phyloP scores from a whole-genome alignment of 2,329 filamentous ascomycete species.

The Colletotrichum viniferum region DNA sequence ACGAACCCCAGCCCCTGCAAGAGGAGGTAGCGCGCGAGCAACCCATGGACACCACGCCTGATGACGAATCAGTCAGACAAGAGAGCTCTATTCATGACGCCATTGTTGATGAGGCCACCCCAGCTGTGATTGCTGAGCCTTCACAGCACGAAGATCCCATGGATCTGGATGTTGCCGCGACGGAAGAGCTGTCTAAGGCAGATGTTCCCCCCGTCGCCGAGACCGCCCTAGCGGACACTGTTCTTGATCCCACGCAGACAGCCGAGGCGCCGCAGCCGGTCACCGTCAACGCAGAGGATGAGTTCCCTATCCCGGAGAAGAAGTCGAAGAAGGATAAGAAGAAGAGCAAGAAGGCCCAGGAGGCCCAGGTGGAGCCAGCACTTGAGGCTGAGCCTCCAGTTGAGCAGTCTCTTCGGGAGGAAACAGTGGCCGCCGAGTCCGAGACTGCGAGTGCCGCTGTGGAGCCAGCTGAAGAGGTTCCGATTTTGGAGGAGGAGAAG shows the following conservation, averaged over 20 bases:
- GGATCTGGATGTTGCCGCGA: background rate
- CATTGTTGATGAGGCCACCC: background rate
- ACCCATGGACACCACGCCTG: background rate
- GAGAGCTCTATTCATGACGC: background rate
- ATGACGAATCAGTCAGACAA: background rate
- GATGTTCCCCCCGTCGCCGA: background rate
- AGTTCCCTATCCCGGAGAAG: background rate
- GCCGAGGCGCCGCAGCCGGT: background rate
- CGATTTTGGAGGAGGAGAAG: background rate
- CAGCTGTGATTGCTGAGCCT: background rate
- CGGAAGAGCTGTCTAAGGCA: background rate
- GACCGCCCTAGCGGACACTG: background rate
- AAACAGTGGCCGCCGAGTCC: background rate
- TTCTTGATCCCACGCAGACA: background rate
- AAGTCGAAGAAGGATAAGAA: background rate
- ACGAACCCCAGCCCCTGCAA: background rate
- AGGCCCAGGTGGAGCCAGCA: background rate
- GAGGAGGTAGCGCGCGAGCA: background rate
- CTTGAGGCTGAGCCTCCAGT: background rate
- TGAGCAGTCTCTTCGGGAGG: background rate
- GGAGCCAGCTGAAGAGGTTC: background rate
- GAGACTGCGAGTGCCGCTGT: background rate
- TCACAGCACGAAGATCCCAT: background rate
- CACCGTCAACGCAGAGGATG: background rate
- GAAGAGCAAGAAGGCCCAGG: conserved; percentile 14